Evolutionary conservation across 192 early-diverging fungal species (phyloP).

Genomic region (Podila verticillata): DNA sequence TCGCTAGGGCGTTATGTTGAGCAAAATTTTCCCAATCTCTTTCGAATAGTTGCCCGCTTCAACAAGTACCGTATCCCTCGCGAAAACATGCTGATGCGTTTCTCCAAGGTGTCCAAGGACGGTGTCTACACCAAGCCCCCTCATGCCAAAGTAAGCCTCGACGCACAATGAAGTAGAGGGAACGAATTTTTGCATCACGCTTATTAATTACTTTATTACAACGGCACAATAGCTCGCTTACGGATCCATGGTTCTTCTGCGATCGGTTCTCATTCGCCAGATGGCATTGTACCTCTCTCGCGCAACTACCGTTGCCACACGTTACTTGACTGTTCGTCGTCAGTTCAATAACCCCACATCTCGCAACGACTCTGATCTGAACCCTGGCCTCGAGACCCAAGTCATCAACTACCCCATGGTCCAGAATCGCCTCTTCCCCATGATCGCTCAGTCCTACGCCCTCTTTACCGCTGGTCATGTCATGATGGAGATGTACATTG

Average conservation of each 20-base stretch:
- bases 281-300: constrained; percentile 56
- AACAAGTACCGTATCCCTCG: constrained; percentile 76
- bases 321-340: constrained; percentile 58
- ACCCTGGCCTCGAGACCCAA: constrained; percentile 60
- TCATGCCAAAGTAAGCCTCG: constrained; percentile 52
- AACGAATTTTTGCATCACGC: no score
- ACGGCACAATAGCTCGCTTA: constrained; percentile 65
- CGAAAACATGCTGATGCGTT: constrained; percentile 66
- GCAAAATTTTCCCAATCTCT: constrained; percentile 47
- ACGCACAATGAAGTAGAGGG: no score
- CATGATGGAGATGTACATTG: constrained; percentile 54
- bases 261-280: constrained; percentile 65
- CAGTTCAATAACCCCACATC: constrained; percentile 57
- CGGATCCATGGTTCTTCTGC: constrained; percentile 72
- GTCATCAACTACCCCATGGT: constrained; percentile 64
- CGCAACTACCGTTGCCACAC: constrained; percentile 58
- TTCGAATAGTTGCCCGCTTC: constrained; percentile 65
- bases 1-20: no score
- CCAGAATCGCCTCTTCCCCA: constrained; percentile 59
- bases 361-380: constrained; percentile 54
- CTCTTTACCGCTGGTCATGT: constrained; percentile 41
- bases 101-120: constrained; percentile 62
- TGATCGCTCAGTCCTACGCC: constrained; percentile 65
- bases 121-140: constrained; percentile 71
- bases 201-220: neutral